Conservation (phyloP, 78 protist genomes). For the Tieghemostelium lacteum region DNA sequence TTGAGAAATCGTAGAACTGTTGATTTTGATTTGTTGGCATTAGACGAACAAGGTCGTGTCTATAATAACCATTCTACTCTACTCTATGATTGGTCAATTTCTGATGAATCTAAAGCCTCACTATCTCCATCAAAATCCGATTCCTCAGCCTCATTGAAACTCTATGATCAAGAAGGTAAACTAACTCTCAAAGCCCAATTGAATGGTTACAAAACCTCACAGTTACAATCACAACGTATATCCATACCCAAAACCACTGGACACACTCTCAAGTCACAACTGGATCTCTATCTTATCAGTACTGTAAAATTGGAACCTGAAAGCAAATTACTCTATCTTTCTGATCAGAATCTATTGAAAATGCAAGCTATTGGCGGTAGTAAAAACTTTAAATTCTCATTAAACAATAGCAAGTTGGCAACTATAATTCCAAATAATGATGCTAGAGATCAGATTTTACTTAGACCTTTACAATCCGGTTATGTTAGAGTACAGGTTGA, state of each 20-base stretch:
- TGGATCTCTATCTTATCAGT: constrained; percentile 36
- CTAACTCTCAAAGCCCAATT: neutral
- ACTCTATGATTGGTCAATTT: constrained; percentile 37
- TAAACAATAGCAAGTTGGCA: constrained; percentile 47
- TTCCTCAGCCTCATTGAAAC: constrained; percentile 2
- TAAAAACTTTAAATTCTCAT: constrained; percentile 22
- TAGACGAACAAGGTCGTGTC: constrained; percentile 26
- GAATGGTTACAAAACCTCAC: constrained; percentile 20
- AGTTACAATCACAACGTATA: neutral
- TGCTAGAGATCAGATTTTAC: neutral
- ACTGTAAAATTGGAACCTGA: constrained; percentile 38
- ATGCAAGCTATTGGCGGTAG: constrained; percentile 72
- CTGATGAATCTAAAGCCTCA: neutral
- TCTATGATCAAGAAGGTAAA: constrained; percentile 21
- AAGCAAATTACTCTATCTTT: neutral
- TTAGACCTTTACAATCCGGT: constrained; percentile 30
- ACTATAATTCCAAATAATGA: neutral
- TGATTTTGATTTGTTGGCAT: constrained; percentile 36
- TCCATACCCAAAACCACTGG: constrained; percentile 1
- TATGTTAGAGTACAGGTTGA: constrained; percentile 30
- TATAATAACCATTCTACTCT: constrained; percentile 63
- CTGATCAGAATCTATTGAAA: constrained; percentile 24
- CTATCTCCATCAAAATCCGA: neutral
- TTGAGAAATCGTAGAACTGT: constrained; percentile 63
- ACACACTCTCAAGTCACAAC: neutral